phyloP scores from a whole-genome alignment of 306 rosid genomes.

The Mimosa pudica region DNA sequence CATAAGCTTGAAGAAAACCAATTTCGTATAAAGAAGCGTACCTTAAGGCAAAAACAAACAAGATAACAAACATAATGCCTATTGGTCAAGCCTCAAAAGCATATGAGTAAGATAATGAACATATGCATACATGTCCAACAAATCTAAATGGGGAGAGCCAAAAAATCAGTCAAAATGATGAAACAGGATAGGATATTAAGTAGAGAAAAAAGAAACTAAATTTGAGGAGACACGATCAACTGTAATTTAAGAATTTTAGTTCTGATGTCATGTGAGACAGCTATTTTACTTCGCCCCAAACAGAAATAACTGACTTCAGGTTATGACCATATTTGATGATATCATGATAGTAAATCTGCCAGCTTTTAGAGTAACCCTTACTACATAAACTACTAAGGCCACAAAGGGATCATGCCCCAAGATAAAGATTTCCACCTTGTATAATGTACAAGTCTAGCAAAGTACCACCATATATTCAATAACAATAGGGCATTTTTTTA shows the following conservation, averaged over 20 bases:
- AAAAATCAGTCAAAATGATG: neutral
- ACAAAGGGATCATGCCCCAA: neutral
- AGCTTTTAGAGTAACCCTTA: neutral
- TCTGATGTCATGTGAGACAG: neutral
- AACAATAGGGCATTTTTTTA: no score
- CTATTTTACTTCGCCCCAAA: neutral
- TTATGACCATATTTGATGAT: neutral
- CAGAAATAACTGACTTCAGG: neutral
- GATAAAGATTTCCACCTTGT: slow-evolving; percentile 9
- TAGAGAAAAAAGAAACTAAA: neutral
- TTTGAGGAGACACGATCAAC: slow-evolving; percentile 6
- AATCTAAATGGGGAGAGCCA: neutral
- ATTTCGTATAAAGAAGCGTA: slow-evolving; percentile 30
- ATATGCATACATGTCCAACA: neutral
- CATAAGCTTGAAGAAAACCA: slow-evolving; percentile 54
- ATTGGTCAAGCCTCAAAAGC: neutral
- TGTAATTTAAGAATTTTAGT: slow-evolving; percentile 3
- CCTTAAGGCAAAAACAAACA: neutral
- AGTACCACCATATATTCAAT: neutral
- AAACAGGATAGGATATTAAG: neutral
- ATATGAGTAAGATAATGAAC: neutral
- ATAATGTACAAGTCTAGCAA: neutral
- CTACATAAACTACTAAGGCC: neutral
- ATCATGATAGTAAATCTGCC: neutral
- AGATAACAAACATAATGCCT: neutral